These are phyloP conservation scores for Ganoderma resinaceum DNA, from an alignment of 1,284 basidiomycete genomes.

Conservation along the genomic window DNA sequence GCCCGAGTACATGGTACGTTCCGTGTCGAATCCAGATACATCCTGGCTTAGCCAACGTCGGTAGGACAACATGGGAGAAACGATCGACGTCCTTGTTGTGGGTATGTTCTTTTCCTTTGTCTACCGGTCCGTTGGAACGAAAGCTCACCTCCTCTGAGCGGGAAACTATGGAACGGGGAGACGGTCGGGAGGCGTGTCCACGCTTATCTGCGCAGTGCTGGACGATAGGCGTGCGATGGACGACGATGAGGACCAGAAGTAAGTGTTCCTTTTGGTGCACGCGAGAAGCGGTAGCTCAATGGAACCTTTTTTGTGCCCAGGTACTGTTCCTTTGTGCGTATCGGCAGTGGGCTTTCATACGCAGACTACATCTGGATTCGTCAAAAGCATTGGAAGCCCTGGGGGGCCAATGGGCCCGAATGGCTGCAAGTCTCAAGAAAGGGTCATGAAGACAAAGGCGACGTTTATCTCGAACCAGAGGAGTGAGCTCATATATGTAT, in stretches of 20 bases:
- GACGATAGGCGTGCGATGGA: conserved; percentile 68
- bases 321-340: conserved; percentile 82
- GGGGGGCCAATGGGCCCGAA: conserved; percentile 69
- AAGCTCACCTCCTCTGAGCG: conserved; percentile 45
- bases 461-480: conserved; percentile 81
- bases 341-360: conserved; percentile 87
- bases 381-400: conserved; percentile 75
- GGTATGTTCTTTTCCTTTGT: conserved; percentile 51
- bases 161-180: conserved; percentile 79
- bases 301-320: conserved; percentile 43
- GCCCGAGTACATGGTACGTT: conserved; percentile 88
- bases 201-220: conserved; percentile 77
- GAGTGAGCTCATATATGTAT: conserved; percentile 57
- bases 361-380: conserved; percentile 86
- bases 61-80: conserved; percentile 89
- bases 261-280: not conserved
- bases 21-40: conserved; percentile 4
- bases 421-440: conserved; percentile 68
- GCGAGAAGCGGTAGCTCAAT: not conserved
- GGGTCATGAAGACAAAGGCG: conserved; percentile 77
- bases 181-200: conserved; percentile 82
- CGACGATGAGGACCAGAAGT: conserved; percentile 67
- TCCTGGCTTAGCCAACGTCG: not conserved
- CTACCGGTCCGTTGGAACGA: conserved; percentile 1
- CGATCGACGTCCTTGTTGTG: conserved; percentile 88